Conservation (phyloP, 164 flowering plant species). For the Berberis vulgaris region DNA sequence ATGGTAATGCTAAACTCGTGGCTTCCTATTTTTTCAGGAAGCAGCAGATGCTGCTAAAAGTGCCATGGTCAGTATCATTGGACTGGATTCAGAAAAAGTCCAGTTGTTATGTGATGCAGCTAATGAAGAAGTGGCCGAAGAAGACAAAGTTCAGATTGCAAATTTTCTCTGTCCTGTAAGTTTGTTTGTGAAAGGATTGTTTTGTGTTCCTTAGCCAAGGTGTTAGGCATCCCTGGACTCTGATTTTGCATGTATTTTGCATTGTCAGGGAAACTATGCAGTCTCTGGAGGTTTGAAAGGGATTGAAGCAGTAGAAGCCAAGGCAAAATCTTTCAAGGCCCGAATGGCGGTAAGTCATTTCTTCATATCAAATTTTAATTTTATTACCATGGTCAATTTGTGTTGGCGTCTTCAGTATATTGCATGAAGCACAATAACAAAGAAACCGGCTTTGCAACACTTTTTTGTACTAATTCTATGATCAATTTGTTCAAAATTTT, state of each 20-base stretch:
- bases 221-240: not conserved
- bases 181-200: not conserved
- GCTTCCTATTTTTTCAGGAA: constrained; percentile 41
- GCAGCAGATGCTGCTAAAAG: constrained; percentile 94
- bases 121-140: constrained; percentile 82
- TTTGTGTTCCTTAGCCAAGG: not conserved
- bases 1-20: not conserved
- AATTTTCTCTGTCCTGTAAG: constrained; percentile 90
- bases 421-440: no score
- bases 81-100: constrained; percentile 88
- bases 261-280: constrained; percentile 84
- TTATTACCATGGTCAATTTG: not conserved
- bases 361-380: not conserved
- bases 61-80: constrained; percentile 96
- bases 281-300: constrained; percentile 96
- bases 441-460: no score
- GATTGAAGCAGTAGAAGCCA: constrained; percentile 90
- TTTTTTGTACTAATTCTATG: no score
- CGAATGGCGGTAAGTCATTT: constrained; percentile 73
- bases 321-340: constrained; percentile 96
- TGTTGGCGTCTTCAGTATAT: not conserved
- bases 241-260: constrained; percentile 4
- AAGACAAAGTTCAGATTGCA: constrained; percentile 88
- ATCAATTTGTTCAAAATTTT: no score
- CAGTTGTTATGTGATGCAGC: constrained; percentile 93